Conservation (phyloP, 2,329 filamentous ascomycete genomes). For the Fonsecaea monophora region DNA sequence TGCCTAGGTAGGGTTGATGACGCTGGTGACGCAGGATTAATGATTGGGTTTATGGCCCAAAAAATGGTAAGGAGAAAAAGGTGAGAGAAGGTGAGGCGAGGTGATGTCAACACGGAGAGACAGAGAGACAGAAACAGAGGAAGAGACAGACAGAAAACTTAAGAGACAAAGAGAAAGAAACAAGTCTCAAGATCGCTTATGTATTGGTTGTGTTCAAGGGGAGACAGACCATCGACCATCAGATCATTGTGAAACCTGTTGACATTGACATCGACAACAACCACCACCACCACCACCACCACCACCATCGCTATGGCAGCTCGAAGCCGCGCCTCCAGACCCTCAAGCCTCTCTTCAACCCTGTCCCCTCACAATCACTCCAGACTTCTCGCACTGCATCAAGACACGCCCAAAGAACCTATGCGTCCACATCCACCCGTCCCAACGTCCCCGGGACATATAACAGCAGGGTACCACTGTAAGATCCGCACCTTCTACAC, state of each 20-base stretch:
- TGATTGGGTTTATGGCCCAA: background rate
- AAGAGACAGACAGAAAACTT: background rate
- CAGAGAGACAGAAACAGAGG: background rate
- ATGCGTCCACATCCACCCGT: background rate
- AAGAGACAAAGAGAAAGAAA: background rate
- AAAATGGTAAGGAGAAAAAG: background rate
- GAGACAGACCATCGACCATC: no score
- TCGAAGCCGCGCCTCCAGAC: background rate
- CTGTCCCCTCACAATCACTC: background rate
- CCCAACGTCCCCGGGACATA: background rate
- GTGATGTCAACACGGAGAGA: no score
- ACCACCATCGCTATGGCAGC: background rate
- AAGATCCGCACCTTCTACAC: background rate
- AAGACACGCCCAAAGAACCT: constrained; percentile 7
- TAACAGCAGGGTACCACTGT: constrained; percentile 23
- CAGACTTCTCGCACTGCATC: background rate
- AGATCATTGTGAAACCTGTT: no score
- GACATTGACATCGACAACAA: no score
- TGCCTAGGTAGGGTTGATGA: no score
- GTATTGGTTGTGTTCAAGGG: no score
- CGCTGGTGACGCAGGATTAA: background rate
- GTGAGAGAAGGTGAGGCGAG: no score
- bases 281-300: background rate
- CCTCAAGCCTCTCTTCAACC: background rate
- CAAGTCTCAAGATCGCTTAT: no score